These are phyloP conservation scores for Citrus australasica DNA, from an alignment of 345 rosid genomes.

Conservation along the genomic window DNA sequence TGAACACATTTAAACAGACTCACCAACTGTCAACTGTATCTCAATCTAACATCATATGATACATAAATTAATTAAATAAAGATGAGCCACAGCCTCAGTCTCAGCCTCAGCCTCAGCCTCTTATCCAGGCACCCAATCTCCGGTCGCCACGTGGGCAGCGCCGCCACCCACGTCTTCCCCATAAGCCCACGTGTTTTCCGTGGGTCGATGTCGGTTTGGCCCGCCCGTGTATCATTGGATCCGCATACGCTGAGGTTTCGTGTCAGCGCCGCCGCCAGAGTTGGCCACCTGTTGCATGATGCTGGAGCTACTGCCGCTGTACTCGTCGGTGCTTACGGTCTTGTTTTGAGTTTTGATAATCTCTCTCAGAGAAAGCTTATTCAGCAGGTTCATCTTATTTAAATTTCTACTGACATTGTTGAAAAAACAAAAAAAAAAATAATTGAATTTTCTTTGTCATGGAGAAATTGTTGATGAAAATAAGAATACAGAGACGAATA, in stretches of 20 bases:
- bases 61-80: no score
- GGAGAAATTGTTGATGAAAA: background rate
- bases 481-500: background rate
- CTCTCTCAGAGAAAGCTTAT: slow-evolving; percentile 63
- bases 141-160: background rate
- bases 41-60: no score
- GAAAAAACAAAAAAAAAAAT: no score
- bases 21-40: no score
- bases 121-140: background rate
- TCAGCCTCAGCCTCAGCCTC: background rate
- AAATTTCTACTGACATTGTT: background rate
- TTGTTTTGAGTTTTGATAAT: slow-evolving; percentile 58
- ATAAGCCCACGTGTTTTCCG: background rate
- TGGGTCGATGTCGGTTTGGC: background rate
- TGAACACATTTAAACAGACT: no score
- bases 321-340: slow-evolving; percentile 67
- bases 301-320: slow-evolving; percentile 66
- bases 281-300: slow-evolving; percentile 46
- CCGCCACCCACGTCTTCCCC: background rate
- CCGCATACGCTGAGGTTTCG: background rate
- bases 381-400: slow-evolving; percentile 44
- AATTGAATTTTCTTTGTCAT: background rate
- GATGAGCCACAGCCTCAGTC: no score
- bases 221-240: background rate
- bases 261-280: slow-evolving; percentile 7